Conservation (phyloP, 768 basidiomycete genomes). For the Calvatia gigantea region DNA sequence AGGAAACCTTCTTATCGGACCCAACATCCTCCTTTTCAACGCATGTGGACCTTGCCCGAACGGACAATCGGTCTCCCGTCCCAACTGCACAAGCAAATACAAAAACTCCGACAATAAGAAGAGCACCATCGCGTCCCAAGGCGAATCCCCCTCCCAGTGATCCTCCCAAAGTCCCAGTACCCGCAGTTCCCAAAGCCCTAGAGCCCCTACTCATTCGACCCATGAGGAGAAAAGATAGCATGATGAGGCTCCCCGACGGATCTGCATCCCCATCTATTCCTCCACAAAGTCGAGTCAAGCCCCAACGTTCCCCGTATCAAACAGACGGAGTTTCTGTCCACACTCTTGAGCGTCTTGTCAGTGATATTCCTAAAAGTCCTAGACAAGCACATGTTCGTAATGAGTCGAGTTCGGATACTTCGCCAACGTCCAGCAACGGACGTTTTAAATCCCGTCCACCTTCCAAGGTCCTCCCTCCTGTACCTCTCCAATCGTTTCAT, state of each 20-base stretch:
- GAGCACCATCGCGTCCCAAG: background rate
- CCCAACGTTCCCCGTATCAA: background rate
- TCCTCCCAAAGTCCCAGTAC: slow-evolving; percentile 2
- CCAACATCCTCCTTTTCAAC: background rate
- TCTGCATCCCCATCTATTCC: background rate
- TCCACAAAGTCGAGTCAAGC: background rate
- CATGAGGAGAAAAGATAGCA: background rate
- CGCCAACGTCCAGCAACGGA: background rate
- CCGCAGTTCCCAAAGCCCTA: background rate
- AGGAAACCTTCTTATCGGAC: background rate
- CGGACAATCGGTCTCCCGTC: background rate
- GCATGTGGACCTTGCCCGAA: background rate
- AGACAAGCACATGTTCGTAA: background rate
- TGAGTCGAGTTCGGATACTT: background rate
- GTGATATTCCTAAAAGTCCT: background rate
- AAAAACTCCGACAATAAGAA: background rate
- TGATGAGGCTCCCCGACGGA: background rate
- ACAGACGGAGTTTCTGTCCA: background rate
- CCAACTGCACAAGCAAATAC: background rate
- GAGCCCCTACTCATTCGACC: background rate
- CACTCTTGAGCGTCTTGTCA: background rate
- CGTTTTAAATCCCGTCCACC: background rate
- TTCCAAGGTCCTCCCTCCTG: background rate
- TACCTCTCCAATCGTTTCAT: background rate
- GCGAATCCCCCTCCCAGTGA: background rate